Evolutionary conservation across 208 protist genomes (phyloP), one percentile per base, ranked within the genome.

Genomic region (Porcisia deanei): DNA sequence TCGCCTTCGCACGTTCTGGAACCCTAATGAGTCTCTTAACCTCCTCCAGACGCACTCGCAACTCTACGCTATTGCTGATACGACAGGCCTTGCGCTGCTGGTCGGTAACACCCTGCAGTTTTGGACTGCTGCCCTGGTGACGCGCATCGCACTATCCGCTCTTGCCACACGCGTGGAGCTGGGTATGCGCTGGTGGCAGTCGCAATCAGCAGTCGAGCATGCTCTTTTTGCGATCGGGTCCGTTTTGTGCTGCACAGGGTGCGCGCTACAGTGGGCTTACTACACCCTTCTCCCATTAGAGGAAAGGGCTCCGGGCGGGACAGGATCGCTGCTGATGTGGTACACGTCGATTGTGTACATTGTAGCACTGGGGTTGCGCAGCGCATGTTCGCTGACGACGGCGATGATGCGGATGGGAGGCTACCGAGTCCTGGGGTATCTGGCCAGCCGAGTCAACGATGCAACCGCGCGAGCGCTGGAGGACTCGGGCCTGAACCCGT

Each of bases 241-340:
- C 64, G 10, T 76, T 14, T 18, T 71, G 67, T 68, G 74, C 70
- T 8, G 75, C 75, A 45, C 39, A 22, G 54, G 71, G 39, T 77
- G 80, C 54, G 61, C 76, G 2, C 79, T 96, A 12, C 85, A 89
- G 81, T 96, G 92, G 92, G 72, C 85, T 12, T 96, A 88, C 76
- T 90, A 88, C 53, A 94, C 89, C 0, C 73, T 86, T 52, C 75
- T 78, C 60, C 73, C 78, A n/a, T 5, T 9, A 2, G 39, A 64
- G 53, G 78, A 82, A 47, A 43, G 52, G 30, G 64, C 65, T 14
- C n/a, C 43, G 37, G 73, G 67, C n/a, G 73, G 73, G 41, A 65
- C 64, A 25, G 68, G 52, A 22, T 82, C 78, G n/a, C 47, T 78
- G 37, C 64, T 84, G 30, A 61, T 91, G 76, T 87, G 86, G 82